Evolutionary conservation across 805 yeast genomes (phyloP), one percentile per base, ranked within the genome.

Genomic region (Wickerhamiella parazyma): DNA sequence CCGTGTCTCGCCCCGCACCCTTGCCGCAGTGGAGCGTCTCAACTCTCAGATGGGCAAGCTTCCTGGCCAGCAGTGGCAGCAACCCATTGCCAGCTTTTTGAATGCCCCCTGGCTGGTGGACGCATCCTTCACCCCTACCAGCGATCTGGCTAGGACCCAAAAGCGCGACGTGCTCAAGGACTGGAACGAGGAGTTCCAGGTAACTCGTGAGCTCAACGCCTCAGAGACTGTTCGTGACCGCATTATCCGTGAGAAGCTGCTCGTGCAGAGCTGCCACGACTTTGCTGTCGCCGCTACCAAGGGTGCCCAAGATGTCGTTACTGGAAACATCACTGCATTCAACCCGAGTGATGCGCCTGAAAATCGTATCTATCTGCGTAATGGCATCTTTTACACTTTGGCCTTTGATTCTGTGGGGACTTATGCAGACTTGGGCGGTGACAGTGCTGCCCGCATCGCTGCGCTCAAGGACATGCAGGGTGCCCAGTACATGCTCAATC

Each of bases 131-230:
- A 40, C 39, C 9, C 50, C 58, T 17, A 10, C n/a, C 29, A 26
- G 36, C 26, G 93, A 83, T 55, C 55, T 71, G 39, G 72, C 76
- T 19, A 68, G 78, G 50, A 60, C 77, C 26, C 91, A 81, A 63
- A 71, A 73, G 34, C 36, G 29, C 12, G n/a, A 28, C 11, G 28
- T 8, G 12, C 44, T 34, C 26, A 78, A 78, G 54, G 95, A 89
- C 54, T 87, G 93, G 82, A 86, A 86, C 59, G 94, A 81, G 51
- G 96, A 91, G 53, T 76, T 76, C 56, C 97, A 91, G 66, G 70
- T 84, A 2, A 70, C 84, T 38, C 73, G 76, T 49, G 95, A 86
- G 51, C 68, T 85, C 48, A 51, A 48, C 12, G 55, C 52, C 18
- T 66, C 68, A 28, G 56, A 67, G 1, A 60, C 72, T 19, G 61